Conservation (phyloP, 2,329 filamentous ascomycete species). For the Hypoxylon sp. region DNA sequence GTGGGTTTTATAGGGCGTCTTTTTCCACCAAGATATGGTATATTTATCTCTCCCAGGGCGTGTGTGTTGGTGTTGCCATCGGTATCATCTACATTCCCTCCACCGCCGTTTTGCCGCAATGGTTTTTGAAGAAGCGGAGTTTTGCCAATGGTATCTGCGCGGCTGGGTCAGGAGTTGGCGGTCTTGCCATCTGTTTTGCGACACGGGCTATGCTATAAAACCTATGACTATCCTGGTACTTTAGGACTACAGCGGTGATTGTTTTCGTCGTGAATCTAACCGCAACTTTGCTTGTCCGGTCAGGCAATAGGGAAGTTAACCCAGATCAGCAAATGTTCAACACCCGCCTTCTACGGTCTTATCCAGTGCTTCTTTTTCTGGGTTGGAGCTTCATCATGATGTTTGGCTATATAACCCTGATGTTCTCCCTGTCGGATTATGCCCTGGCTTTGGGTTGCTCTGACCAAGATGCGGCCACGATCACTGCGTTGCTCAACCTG, state of each 20-base stretch:
- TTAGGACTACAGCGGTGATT: neutral
- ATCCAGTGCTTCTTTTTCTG: neutral
- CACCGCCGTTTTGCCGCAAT: neutral
- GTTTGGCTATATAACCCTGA: slow-evolving; percentile 2
- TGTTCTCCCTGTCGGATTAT: slow-evolving; percentile 6
- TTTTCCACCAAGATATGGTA: slow-evolving; percentile 2
- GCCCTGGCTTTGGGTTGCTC: neutral
- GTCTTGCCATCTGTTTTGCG: neutral
- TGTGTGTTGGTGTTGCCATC: neutral
- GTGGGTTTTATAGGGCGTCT: neutral
- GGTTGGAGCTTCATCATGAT: slow-evolving; percentile 7
- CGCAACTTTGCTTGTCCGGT: neutral
- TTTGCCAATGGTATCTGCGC: slow-evolving; percentile 3
- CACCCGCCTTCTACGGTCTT: neutral
- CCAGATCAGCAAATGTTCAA: neutral
- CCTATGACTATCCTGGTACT: neutral
- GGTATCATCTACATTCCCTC: slow-evolving; percentile 2
- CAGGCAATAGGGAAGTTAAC: neutral
- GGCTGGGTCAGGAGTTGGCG: neutral
- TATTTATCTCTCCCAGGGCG: neutral
- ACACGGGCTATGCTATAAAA: neutral
- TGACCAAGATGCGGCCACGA: neutral
- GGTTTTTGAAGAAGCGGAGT: slow-evolving; percentile 1
- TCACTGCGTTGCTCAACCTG: neutral
- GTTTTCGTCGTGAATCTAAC: neutral